Base-by-base conservation (phyloP, 176 grass and related monocot species). In the Raddia distichophylla region DNA sequence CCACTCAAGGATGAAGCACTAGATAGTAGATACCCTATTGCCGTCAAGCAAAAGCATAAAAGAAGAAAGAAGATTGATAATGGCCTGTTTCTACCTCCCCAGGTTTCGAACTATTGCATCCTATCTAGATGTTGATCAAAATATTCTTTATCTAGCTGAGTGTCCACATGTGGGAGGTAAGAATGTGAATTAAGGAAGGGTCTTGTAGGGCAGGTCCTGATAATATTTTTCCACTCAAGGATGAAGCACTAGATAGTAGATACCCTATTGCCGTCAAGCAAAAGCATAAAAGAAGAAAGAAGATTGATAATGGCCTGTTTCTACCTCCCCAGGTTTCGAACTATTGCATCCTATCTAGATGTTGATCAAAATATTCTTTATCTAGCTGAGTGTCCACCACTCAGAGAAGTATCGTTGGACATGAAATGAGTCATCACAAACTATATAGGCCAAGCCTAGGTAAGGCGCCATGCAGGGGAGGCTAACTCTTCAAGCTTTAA, bases 381-480 rank as follows among this genome's bases (percentile, higher is more conserved):
- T 83, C 46, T 80, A 90, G 53, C 70, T 83, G 32, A 84, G 85
- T 86, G 87, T 87, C 92, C 86, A 85, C 77, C 89, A 88, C 65
- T 84, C 63, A 87, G 60, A 90, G 82, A 83, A 89, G 86, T 81
- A 91, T 86, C 71, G 49, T 77, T 80, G 54, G 69, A 70, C 69
- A 80, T 79, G 84, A 91, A 82, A 84, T 64, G 83, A 87, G 86
- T 63, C 69, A 37, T 79, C 32, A 10, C 80, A 80, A 91, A 80
- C 79, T 83, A 85, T 27, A 27, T 86, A 73, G 90, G 85, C 82
- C 58, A 44, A 66, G 56, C 19, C 60, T 52, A 74, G 87, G 85
- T 65, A 74, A 89, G 93, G 93, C 53, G 64, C 73, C 82, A 95
- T 92, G 88, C 88, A 89, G 90, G 90, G 93, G 85, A 95, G 93